Conservation (phyloP, 176 grass and related monocot genomes). For the Aegilops bicornis region DNA sequence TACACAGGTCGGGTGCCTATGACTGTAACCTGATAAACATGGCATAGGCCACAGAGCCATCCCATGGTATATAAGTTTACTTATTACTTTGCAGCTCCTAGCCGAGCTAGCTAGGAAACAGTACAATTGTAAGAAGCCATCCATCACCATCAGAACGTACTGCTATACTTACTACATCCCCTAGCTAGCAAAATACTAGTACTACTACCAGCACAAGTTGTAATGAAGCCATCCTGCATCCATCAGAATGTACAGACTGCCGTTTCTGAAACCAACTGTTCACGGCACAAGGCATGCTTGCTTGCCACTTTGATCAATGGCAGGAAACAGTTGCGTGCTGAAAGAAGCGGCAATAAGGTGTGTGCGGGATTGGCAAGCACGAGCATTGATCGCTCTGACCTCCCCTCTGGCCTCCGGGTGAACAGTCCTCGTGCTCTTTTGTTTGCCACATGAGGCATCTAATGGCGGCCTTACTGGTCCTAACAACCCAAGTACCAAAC, state of each 20-base stretch:
- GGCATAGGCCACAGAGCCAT: constrained; percentile 10
- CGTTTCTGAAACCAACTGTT: constrained; percentile 5
- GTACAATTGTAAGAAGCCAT: background rate
- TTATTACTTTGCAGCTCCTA: constrained; percentile 9
- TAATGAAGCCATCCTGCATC: background rate
- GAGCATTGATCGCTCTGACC: constrained; percentile 1
- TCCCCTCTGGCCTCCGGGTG: background rate
- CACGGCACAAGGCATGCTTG: background rate
- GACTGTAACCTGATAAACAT: constrained; percentile 36
- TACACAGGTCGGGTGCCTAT: background rate
- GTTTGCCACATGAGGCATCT: constrained; percentile 34
- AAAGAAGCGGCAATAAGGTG: background rate
- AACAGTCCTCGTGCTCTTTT: constrained; percentile 2
- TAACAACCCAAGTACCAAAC: constrained; percentile 35
- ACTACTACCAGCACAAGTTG: background rate
- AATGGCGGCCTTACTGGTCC: constrained; percentile 10
- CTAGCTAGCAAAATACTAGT: background rate
- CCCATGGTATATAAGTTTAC: constrained; percentile 8
- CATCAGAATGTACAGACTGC: background rate
- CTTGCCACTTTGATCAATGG: background rate
- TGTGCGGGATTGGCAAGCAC: background rate
- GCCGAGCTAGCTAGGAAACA: constrained; percentile 3
- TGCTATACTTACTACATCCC: background rate
- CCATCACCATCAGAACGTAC: background rate
- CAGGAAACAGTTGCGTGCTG: background rate